Base-by-base conservation (phyloP, 176 grass and related monocot species). In the Oropetium thomaeum region DNA sequence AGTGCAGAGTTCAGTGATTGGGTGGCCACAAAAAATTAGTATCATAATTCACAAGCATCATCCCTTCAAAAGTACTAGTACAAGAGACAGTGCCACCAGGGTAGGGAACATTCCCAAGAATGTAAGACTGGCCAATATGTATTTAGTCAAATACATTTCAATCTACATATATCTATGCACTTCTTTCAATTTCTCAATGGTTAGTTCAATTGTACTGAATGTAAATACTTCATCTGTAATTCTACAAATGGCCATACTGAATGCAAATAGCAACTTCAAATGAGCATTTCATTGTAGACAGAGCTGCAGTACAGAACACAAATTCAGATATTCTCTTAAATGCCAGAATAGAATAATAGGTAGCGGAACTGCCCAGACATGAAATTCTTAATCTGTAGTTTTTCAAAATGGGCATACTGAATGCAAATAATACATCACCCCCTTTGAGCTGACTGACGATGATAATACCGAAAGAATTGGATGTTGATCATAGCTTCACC, bases 381-480 rank as follows among this genome's bases (percentile, higher is more conserved):
- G 52, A 10, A 83, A 41, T 62, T 68, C 34, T 73, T 78, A 48
- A 76, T 52, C 7, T 28, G 34, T 27, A 28, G 12, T n/a, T 39
- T 54, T 62, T 79, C 5, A 45, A 52, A 69, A 79, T 55, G 34
- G 60, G 22, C 42, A 83, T 55, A 63, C 28, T 67, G 47, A 79
- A 79, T 55, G 33, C 15, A 74, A 22, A 79, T 79, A 59, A 57
- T 27, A 83, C 76, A 87, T 62, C 75, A 49, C 48, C 58, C 75
- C 58, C 69, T 83, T 83, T 28, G 67, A 76, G 70, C 75, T 49
- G 63, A 79, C 69, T 58, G 47, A 75, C 62, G 29, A 51, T 43
- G 25, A 11, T 74, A 39, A 51, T 62, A 74, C 13, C 10, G 4
- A 58, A 74, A 27, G 53, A 74, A 67, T 15, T 53, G 42, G 41